Conservation (phyloP, 179 eudicot species). For the Heliamphora pulchella region DNA sequence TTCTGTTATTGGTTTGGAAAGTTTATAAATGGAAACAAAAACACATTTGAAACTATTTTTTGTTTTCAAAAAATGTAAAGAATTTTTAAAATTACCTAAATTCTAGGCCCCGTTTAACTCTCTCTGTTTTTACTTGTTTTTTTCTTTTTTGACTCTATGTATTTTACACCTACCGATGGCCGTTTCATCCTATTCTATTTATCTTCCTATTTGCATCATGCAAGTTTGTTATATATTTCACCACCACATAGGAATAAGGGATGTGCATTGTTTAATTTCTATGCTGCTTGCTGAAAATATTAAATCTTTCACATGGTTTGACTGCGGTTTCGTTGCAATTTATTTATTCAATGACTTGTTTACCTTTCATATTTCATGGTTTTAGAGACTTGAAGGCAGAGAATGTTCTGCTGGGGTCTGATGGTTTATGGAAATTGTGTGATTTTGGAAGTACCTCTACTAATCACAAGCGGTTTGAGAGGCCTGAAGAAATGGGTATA, state of each 20-base stretch:
- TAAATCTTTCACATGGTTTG: background rate
- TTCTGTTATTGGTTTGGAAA: background rate
- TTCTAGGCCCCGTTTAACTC: too few species aligned
- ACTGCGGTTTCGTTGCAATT: background rate
- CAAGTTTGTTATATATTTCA: background rate
- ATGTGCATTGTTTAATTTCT: background rate
- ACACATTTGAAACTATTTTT: too few species aligned
- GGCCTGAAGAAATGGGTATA: conserved; percentile 97
- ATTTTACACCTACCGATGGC: too few species aligned
- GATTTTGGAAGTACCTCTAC: conserved; percentile 96
- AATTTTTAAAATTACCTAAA: too few species aligned
- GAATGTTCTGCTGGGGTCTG: conserved; percentile 79
- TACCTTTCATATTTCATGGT: conserved; percentile 8
- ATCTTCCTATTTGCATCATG: background rate
- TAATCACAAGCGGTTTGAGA: conserved; percentile 90
- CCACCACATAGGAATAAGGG: background rate
- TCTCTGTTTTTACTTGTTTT: too few species aligned
- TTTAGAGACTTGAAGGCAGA: conserved; percentile 94
- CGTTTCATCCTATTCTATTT: background rate
- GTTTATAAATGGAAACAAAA: too few species aligned
- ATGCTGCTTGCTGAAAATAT: background rate
- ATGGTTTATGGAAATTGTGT: conserved; percentile 92
- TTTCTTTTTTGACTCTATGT: too few species aligned
- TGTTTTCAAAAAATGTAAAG: too few species aligned
- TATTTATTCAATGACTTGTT: background rate